These are phyloP conservation scores for Pseudomonodictys pantanalensis DNA, from an alignment of 495 filamentous ascomycete species.

Conservation along the genomic window DNA sequence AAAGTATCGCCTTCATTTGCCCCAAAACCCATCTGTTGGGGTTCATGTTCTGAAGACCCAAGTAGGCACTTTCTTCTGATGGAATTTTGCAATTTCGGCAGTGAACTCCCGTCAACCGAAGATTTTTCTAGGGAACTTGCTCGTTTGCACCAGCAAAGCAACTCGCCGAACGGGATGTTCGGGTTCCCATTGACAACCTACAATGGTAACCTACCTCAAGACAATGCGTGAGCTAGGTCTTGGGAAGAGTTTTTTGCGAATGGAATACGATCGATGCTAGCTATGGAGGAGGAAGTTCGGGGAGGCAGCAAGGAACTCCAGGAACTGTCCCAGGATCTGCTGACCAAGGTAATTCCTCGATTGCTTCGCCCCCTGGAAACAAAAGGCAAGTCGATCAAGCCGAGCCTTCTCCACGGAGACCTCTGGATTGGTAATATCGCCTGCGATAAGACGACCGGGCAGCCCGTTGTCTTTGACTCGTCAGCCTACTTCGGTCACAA, in stretches of 20 bases:
- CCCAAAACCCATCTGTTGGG: conserved; percentile 17
- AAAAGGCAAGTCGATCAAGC: conserved; percentile 12
- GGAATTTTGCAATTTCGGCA: conserved; percentile 12
- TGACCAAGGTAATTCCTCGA: conserved; percentile 21
- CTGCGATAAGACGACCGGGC: conserved; percentile 2
- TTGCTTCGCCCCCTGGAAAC: conserved; percentile 17
- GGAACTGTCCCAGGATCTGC: background rate
- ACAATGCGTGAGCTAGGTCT: conserved; percentile 3
- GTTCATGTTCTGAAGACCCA: background rate
- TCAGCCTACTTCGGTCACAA: conserved; percentile 20
- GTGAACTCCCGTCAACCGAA: conserved; percentile 6
- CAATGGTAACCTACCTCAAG: conserved; percentile 12
- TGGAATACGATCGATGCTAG: background rate
- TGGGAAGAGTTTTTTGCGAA: conserved; percentile 19
- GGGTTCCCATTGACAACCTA: conserved; percentile 24
- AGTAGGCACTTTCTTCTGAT: conserved; percentile 13
- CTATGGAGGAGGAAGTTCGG: background rate
- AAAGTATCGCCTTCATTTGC: conserved; percentile 3
- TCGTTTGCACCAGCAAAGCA: conserved; percentile 5
- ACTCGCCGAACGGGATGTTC: conserved; percentile 17
- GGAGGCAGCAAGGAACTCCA: conserved; percentile 6
- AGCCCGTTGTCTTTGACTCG: conserved; percentile 16
- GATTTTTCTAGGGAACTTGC: conserved; percentile 8
- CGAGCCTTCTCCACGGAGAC: conserved; percentile 20
- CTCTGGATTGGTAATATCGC: conserved; percentile 19